Base-by-base conservation (phyloP, 805 yeast species). In the Candida jianshihensis region DNA sequence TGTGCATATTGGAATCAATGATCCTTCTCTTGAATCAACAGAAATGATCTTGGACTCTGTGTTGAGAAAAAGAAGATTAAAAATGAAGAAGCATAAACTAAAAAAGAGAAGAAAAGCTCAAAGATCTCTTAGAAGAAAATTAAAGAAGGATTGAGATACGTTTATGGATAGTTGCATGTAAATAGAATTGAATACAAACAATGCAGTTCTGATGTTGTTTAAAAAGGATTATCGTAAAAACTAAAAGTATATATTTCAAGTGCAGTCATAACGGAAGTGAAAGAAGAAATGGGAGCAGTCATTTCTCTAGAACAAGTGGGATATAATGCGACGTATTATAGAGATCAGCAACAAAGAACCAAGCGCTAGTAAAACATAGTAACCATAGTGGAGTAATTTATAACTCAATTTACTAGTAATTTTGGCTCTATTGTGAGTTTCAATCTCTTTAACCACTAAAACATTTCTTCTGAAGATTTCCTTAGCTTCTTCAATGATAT, bases 41-140 rank as follows among this genome's bases (percentile, higher is more conserved):
- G 48, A 39, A 21, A 38, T 48, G 38, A 30, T 34, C 22, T 34
- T 73, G 49, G 87, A 83, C 50, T 79, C 88, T 11, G 94, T 84
- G 25, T 63, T 80, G 60, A 74, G 92, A 60, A 84, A 84, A 57
- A 79, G 98, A 68, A 76, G 85, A 64, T 77, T 85, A 60, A 90
- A 88, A 73, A 92, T 92, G 97, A 92, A 90, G 76, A 86, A 89
- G 59, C 98, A 92, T 65, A 92, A 92, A 70, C 72, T 87, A 60
- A 83, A 92, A 69, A 92, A 92, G 81, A 84, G 97, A 75, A 83
- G 97, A 76, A 88, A 80, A 75, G 85, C 80, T 31, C 95, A 89
- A 62, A 75, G 94, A 61, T 82, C 92, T 13, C 68, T 81, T 57
- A 81, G 74, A 73, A 78, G 78, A 60, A 81, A 81, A 60, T 34